Base-by-base conservation (phyloP, 2,329 filamentous ascomycete genomes). In the Penicillium frequentans region DNA sequence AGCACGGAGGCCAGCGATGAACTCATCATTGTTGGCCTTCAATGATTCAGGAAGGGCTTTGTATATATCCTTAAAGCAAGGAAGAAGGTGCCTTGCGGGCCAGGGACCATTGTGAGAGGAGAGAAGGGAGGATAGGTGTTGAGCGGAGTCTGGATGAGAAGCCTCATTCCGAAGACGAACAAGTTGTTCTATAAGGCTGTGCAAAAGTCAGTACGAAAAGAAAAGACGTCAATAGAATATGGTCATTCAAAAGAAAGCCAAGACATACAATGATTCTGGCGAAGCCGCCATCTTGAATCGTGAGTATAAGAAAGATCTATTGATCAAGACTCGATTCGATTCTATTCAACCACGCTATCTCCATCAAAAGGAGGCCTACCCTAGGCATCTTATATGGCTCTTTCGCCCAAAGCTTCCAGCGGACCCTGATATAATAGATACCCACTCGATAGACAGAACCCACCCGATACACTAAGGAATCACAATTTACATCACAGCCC, bases 1-100 rank as follows among this genome's bases (percentile, higher is more conserved):
- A 33, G 50, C 35, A 5, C 54, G 51, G 1, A 63, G 57, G 16
- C n/a, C 33, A n/a, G 37, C 6, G 47, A 49, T 52, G 21, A 48
- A 23, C 29, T 60, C 61, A 50, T 64, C 48, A 23, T 62, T 60
- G 1, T 58, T 43, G 21, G 49, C 43, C 44, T 64, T 64, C 6
- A 54, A 23, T 9, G 49, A n/a, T 52, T 64, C 59, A 0, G 61
- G 61, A 4, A 62, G 37, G 19, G 57, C 51, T 33, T 60, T 60
- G 21, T 62, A 59, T 3, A 64, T 60, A 16, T 62, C 61, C 14
- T 62, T 55, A 14, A 60, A 64, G 5, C 55, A 39, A 10, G 48
- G 16, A 10, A 62, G 48, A 14, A 64, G 27, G 9, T 64, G 23
- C 5, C 52, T 55, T 24, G 47, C 31, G 11, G 61, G 57, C 57